Percentiles rank a stretch among this genome's conserved stretches.
phyloP scores from a whole-genome alignment of 306 rosid genomes.

The Inga laurina region DNA sequence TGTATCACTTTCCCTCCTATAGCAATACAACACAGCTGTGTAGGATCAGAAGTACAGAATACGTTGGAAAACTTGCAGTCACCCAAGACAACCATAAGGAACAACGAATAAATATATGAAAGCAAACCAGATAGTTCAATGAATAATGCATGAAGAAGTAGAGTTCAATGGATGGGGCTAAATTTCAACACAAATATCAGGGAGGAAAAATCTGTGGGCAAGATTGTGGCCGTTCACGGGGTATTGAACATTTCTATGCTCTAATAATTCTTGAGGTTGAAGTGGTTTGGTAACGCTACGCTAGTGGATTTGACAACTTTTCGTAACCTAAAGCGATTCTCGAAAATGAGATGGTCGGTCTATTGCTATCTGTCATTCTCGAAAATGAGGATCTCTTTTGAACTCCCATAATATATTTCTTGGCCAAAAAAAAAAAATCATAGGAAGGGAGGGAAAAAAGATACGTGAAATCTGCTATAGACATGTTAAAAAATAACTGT shows the following conservation, averaged over 20 bases:
- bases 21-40: not conserved
- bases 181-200: not conserved
- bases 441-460: not conserved
- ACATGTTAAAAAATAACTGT: constrained; percentile 13
- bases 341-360: not conserved
- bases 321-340: not conserved
- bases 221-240: not conserved
- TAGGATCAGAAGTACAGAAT: not conserved
- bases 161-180: not conserved
- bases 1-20: not conserved
- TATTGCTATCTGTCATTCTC: not conserved
- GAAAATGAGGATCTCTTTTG: not conserved
- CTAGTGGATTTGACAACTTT: not conserved
- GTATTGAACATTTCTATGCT: not conserved
- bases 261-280: constrained; percentile 14
- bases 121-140: not conserved
- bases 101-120: not conserved
- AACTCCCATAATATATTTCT: not conserved
- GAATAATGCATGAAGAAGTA: not conserved
- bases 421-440: not conserved
- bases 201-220: not conserved
- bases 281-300: not conserved
- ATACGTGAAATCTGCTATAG: not conserved
- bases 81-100: not conserved
- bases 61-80: not conserved